Base-by-base conservation (phyloP, 2,329 filamentous ascomycete genomes). In the Fusarium multiceps region DNA sequence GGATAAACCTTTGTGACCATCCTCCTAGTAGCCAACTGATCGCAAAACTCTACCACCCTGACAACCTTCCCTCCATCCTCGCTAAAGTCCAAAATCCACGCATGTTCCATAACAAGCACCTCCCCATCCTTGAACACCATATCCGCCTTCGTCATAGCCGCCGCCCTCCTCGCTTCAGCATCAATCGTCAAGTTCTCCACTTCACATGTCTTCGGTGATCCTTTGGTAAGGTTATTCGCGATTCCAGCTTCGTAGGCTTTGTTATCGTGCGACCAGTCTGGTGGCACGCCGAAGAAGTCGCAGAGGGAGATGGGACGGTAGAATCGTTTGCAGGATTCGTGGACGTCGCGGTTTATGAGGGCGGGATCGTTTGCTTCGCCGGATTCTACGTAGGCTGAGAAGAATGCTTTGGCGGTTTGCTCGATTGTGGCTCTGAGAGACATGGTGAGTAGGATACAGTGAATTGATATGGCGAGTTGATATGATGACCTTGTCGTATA, bases 91-190 rank as follows among this genome's bases (percentile, higher is more conserved):
- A 59, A 55, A 6, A 42, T 37, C 55, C 55, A 59, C 9, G 55
- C 28, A 45, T 55, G 48, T 12, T 59, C 55, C 48, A 55, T 59
- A 8, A 55, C 11, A 21, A 59, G 2, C 4, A 6, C 27, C 11
- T 59, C 55, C 1, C 55, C 48, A 16, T 55, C 55, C 16, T 59
- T 59, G 2, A 59, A 59, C 10, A 43, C 23, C 48, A 55, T 55
- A 4, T 59, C 40, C 14, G 48, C 28, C 37, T 43, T 14, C 1
- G 48, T 59, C 5, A 9, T 59, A 6, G 55, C 55, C 2, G 55
- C 23, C 9, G 48, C 40, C 12, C 23, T 43, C 7, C 7, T 14
- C 3, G 28, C 41, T 7, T 59, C 48, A 9, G n/a, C 6, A 2
- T 55, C 55, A 23, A 59, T 37, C 4, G 48, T n/a, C 48, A 59